Base-by-base conservation (phyloP, 2,329 filamentous ascomycete species). In the Stenocarpella maydis region DNA sequence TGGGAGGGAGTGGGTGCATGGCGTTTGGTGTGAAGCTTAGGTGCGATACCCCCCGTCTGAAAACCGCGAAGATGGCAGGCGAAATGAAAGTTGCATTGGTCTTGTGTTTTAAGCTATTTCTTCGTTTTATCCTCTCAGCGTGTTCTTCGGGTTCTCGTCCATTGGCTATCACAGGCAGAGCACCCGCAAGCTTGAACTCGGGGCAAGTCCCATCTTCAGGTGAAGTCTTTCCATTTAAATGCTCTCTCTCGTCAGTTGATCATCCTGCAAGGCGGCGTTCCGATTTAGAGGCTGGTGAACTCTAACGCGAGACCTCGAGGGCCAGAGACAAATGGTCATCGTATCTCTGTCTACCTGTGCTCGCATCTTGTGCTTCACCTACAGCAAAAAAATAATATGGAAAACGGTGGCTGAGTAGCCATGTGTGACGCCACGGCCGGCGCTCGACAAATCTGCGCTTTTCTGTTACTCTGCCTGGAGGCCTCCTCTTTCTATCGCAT, bases 11-110 rank as follows among this genome's bases (percentile, higher is more conserved):
- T n/a, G 52, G 34, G 10, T 49, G 53, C 43, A 19, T 34, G 65
- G 65, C 65, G 65, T 67, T 58, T 21, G 39, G 52, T 39, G 24
- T 55, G 19, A 58, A 21, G 21, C 1, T 67, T 67, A 28, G 21
- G 54, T 67, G 31, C 39, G 65, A 67, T 67, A 67, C 65, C 65
- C 64, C 43, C n/a, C 24, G 41, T 37, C 45, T 67, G 15, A 28
- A 34, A 41, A 28, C 65, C 65, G 39, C 43, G 21, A 3, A 28
- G 10, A 37, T 31, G 65, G 41, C 65, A 58, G 53, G 52, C 53
- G 45, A 39, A 58, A 39, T 28, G 21, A 58, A 52, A 41, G 17
- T 21, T 55, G 43, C 41, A 50, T 28, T 50, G 31, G 21, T 41
- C 21, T 26, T 39, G 19, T 24, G n/a, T 24, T 45, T 61, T 17